Conservation (phyloP, 257 asterid genomes). For the Eustoma russellianum region DNA sequence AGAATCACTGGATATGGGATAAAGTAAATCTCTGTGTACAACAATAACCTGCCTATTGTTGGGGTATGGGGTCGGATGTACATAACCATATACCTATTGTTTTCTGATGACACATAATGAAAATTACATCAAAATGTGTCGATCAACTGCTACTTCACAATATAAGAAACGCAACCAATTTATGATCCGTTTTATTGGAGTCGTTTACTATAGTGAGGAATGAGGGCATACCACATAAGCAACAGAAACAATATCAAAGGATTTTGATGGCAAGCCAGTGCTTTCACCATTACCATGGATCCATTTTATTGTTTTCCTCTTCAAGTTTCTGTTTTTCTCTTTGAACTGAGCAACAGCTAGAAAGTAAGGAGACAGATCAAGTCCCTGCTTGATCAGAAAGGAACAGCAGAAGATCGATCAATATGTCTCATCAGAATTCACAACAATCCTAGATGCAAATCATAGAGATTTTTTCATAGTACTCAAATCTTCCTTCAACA, state of each 20-base stretch:
- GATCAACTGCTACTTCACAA: too few relatives aligned
- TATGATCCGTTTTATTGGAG: too few relatives aligned
- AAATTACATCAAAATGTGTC: too few relatives aligned
- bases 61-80: too few relatives aligned
- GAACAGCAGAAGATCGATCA: slow-evolving; percentile 2
- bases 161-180: too few relatives aligned
- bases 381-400: slow-evolving; percentile 35
- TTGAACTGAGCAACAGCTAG: slow-evolving; percentile 78
- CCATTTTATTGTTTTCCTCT: slow-evolving; percentile 45
- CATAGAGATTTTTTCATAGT: neutral
- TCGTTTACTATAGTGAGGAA: neutral
- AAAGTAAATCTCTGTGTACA: too few relatives aligned
- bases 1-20: too few relatives aligned
- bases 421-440: neutral
- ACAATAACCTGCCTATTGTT: too few relatives aligned
- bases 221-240: slow-evolving; percentile 63
- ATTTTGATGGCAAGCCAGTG: slow-evolving; percentile 77
- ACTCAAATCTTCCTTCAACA: too few relatives aligned
- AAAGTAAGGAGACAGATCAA: slow-evolving; percentile 87
- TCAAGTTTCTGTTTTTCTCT: slow-evolving; percentile 40
- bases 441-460: neutral
- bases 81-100: too few relatives aligned
- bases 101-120: too few relatives aligned
- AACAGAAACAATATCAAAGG: slow-evolving; percentile 80
- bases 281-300: slow-evolving; percentile 84